phyloP scores from a whole-genome alignment of 768 basidiomycete genomes.

The Russula virescens region DNA sequence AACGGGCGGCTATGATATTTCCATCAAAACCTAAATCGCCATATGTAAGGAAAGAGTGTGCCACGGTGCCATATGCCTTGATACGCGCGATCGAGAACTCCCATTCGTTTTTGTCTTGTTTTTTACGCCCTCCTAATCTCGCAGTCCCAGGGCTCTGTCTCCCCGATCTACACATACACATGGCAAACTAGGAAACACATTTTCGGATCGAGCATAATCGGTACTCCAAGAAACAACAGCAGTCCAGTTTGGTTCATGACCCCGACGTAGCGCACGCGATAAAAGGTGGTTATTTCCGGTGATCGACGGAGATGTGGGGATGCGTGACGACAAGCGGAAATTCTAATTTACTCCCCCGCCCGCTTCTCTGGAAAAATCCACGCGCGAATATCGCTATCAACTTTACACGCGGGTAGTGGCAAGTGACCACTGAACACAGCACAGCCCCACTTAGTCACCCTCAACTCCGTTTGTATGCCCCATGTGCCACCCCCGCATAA shows the following conservation, averaged over 20 bases:
- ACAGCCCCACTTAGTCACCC: not conserved
- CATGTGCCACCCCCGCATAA: not conserved
- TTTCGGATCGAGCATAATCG: not conserved
- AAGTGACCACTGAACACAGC: not conserved
- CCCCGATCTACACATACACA: too few relatives aligned
- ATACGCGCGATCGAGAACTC: too few relatives aligned
- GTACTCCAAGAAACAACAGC: too few relatives aligned
- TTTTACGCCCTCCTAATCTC: too few relatives aligned
- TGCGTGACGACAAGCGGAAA: not conserved
- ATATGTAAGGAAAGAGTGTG: not conserved
- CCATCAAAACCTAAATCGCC: constrained; percentile 8
- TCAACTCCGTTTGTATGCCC: too few relatives aligned
- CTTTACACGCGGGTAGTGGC: too few relatives aligned
- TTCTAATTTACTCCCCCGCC: not conserved
- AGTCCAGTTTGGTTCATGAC: too few relatives aligned
- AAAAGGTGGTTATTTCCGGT: not conserved
- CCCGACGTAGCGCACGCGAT: too few relatives aligned
- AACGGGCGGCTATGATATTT: not conserved
- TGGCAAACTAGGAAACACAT: not conserved
- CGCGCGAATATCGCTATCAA: too few relatives aligned
- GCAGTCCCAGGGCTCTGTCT: too few relatives aligned
- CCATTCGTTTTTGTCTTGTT: too few relatives aligned
- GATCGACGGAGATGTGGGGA: not conserved
- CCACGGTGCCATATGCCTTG: too few relatives aligned
- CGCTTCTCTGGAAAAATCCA: not conserved